Conservation (phyloP, 2,329 filamentous ascomycete species). For the Tolypocladium sp. region DNA sequence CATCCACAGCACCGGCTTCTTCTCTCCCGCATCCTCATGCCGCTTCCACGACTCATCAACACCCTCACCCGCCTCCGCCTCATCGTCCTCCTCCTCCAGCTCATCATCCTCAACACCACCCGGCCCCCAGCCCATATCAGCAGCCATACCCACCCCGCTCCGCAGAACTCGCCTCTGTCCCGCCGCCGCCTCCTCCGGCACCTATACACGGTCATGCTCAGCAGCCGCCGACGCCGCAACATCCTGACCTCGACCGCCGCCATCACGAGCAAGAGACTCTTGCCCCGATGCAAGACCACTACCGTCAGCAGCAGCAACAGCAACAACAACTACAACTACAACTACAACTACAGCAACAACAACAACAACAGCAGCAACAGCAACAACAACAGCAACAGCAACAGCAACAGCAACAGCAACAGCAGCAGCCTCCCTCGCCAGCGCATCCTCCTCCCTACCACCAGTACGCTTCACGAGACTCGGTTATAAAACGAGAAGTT, state of each 20-base stretch:
- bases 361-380: slow-evolving; percentile 12
- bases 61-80: slow-evolving; percentile 17
- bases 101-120: slow-evolving; percentile 15
- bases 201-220: slow-evolving; percentile 19
- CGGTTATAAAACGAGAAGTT: slow-evolving; percentile 47
- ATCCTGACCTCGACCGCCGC: slow-evolving; percentile 41
- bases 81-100: slow-evolving; percentile 11
- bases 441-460: slow-evolving; percentile 33
- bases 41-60: slow-evolving; percentile 16
- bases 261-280: slow-evolving; percentile 48
- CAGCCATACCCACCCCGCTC: slow-evolving; percentile 27
- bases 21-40: slow-evolving; percentile 36
- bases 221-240: slow-evolving; percentile 24
- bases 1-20: slow-evolving; percentile 36
- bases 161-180: slow-evolving; percentile 20
- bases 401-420: slow-evolving; percentile 10
- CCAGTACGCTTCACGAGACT: slow-evolving; percentile 37
- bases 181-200: slow-evolving; percentile 9
- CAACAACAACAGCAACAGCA: slow-evolving; percentile 10
- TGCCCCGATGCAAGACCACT: slow-evolving; percentile 45
- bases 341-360: slow-evolving; percentile 8
- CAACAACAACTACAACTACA: too few relatives aligned
- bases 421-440: slow-evolving; percentile 28
- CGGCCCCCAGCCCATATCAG: slow-evolving; percentile 29
- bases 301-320: slow-evolving; percentile 21